phyloP scores from a whole-genome alignment of 306 rosid genomes.

The Lotus japonicus region DNA sequence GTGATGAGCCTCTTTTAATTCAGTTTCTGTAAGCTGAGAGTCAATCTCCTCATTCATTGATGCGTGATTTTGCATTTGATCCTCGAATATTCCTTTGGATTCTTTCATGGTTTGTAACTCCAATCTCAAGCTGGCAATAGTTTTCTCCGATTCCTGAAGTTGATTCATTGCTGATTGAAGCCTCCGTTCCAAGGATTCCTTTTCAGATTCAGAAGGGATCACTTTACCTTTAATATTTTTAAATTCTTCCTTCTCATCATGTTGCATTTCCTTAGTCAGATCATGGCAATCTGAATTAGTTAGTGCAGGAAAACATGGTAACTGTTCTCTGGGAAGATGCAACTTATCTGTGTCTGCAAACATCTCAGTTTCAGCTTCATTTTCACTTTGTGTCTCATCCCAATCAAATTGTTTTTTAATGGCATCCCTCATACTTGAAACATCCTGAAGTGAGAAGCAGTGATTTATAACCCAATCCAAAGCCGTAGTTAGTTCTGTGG shows the following conservation, averaged over 20 bases:
- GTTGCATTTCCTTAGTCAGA: constrained; percentile 30
- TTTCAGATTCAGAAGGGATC: constrained; percentile 29
- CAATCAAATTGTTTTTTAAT: constrained; percentile 68
- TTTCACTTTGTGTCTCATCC: constrained; percentile 74
- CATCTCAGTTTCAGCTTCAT: constrained; percentile 55
- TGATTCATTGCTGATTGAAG: constrained; percentile 39
- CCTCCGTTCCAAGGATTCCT: constrained; percentile 40
- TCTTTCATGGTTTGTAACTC: constrained; percentile 43
- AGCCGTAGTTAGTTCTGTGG: constrained; percentile 43
- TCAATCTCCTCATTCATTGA: constrained; percentile 39
- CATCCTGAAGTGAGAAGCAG: constrained; percentile 82
- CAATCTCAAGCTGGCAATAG: constrained; percentile 39
- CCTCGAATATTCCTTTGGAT: constrained; percentile 37
- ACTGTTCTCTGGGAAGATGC: constrained; percentile 24
- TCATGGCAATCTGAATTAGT: constrained; percentile 28
- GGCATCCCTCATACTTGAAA: constrained; percentile 73
- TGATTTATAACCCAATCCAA: constrained; percentile 88
- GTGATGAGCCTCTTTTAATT: constrained; percentile 45
- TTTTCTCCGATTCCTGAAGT: constrained; percentile 55
- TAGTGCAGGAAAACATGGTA: constrained; percentile 3
- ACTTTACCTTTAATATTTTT: constrained; percentile 28
- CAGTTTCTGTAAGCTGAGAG: constrained; percentile 40
- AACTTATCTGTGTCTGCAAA: constrained; percentile 27
- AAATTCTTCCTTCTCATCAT: constrained; percentile 29
- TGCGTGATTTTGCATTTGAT: constrained; percentile 36